Base-by-base conservation (phyloP, 1,139 yeast genomes). In the Taiozyma sp. region DNA sequence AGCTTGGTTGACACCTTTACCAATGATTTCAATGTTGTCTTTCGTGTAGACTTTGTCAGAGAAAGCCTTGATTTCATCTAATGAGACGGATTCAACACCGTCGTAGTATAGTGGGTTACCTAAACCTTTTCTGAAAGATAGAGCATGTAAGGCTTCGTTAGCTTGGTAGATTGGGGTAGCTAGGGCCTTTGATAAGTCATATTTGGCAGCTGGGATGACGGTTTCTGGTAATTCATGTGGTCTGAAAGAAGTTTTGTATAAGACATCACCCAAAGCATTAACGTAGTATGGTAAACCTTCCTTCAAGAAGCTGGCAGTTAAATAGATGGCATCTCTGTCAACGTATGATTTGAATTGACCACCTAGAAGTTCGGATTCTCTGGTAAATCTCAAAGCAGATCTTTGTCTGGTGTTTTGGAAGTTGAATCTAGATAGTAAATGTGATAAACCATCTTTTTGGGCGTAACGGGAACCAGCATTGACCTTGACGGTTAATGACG, bases 331-430 rank as follows among this genome's bases (percentile, higher is more conserved):
- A 70, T 93, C 98, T 76, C 97, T 87, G 68, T 90, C 83, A 61
- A 90, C 85, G 52, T 70, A 65, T 47, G 96, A 76, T 48, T 80
- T 69, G 70, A 90, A 81, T 57, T 73, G 73, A 67, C 97, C 98
- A 59, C 99, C 99, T 63, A 93, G 79, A 60, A 93, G 81, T 75
- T 95, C 99, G 51, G 93, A 76, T 75, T 95, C 99, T 73, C 99
- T 87, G 65, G 92, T 87, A 66, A 92, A 79, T 76, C 99, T 88
- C 68, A 93, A 79, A 34, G 96, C 97, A 38, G 96, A 87, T 72
- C 91, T 90, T 63, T 82, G 70, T 59, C 79, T 78, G 57, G 97
- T 91, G 78, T 87, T 87, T 71, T 88, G 82, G 78, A 87, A 93
- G 65, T 86, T 86, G 72, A 82, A 91, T 72, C 91, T 83, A 64